phyloP scores from a whole-genome alignment of 805 yeast species.

The Torulaspora indica region DNA sequence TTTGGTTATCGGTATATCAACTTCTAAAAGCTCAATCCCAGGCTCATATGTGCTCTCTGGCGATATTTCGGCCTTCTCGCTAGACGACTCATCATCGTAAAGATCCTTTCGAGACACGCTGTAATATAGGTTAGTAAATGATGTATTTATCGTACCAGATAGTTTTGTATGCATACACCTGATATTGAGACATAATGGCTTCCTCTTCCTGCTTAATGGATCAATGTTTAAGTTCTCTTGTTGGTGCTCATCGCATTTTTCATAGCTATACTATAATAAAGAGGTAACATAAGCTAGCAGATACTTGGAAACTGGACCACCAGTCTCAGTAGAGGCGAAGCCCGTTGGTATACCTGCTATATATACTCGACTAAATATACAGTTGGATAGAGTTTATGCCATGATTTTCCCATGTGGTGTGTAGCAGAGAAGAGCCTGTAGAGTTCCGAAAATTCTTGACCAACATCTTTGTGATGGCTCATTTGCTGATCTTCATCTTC shows the following conservation, averaged over 20 bases:
- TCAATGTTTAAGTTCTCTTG: neutral
- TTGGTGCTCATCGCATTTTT: neutral
- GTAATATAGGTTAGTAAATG: slow-evolving; percentile 5
- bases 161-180: slow-evolving; percentile 13
- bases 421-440: neutral
- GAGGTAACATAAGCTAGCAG: neutral
- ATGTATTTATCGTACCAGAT: neutral
- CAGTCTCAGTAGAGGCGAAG: neutral
- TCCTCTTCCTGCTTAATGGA: no score
- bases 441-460: neutral
- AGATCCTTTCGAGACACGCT: slow-evolving; percentile 27
- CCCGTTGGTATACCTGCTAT: neutral
- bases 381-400: neutral
- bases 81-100: slow-evolving; percentile 15
- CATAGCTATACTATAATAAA: neutral
- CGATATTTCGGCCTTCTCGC: slow-evolving; percentile 4
- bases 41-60: slow-evolving; percentile 22
- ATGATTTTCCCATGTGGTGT: neutral
- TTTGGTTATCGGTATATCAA: slow-evolving; percentile 7
- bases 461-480: neutral
- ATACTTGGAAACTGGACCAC: no score
- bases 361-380: slow-evolving; percentile 1
- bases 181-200: slow-evolving; percentile 12
- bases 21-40: slow-evolving; percentile 31
- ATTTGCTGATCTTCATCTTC: slow-evolving; percentile 37